Evolutionary conservation across 2,329 filamentous ascomycete species (phyloP).

Genomic region (Ophidiomyces ophidiicola): DNA sequence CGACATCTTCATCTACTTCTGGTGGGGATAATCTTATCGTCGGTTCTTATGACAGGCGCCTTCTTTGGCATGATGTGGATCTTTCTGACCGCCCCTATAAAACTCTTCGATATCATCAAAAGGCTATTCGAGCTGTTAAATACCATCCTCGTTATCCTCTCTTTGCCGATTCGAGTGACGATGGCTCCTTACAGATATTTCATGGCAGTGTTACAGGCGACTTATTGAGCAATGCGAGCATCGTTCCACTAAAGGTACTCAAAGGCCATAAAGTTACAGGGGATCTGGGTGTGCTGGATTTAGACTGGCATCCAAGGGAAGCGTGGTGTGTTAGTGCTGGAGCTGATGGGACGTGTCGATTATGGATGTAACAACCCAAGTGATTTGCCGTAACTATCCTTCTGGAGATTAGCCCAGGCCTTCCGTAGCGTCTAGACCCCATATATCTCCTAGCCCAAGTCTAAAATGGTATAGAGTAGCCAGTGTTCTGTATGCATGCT

Average conservation of each 20-base stretch:
- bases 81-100: conserved; percentile 85
- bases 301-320: conserved; percentile 91
- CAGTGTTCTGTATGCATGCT: no score
- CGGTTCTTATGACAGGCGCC: conserved; percentile 81
- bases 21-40: conserved; percentile 90
- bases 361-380: conserved; percentile 56
- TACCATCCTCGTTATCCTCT: conserved; percentile 75
- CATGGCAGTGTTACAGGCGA: conserved; percentile 92
- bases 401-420: not conserved
- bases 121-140: conserved; percentile 78
- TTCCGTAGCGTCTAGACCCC: no score
- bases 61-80: conserved; percentile 95
- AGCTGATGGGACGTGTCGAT: conserved; percentile 78
- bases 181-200: conserved; percentile 90
- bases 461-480: no score
- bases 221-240: conserved; percentile 88
- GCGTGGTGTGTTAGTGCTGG: conserved; percentile 92
- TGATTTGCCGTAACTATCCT: not conserved
- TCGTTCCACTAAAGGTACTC: conserved; percentile 90
- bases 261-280: conserved; percentile 77
- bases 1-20: conserved; percentile 75
- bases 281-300: conserved; percentile 78
- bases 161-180: conserved; percentile 90
- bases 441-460: no score
- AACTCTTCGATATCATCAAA: conserved; percentile 85